These are phyloP conservation scores for Sclerotinia sclerotiorum DNA, from an alignment of 2,329 filamentous ascomycete genomes.

Conservation along the genomic window DNA sequence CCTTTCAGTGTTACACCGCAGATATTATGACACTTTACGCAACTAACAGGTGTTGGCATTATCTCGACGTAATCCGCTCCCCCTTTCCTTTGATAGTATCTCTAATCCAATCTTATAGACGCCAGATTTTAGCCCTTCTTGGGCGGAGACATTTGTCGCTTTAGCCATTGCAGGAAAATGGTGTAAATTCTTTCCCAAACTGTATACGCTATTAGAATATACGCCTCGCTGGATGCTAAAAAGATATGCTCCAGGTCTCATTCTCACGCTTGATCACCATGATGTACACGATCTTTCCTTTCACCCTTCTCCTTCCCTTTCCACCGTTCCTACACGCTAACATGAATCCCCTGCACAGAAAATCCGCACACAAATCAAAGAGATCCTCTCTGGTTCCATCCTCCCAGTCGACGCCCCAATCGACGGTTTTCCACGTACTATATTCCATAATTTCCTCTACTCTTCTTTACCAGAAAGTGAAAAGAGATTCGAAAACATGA, in stretches of 20 bases:
- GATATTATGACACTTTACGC: constrained; percentile 32
- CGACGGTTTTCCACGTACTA: constrained; percentile 22
- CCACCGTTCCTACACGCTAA: background rate
- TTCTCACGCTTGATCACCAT: background rate
- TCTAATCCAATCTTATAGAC: background rate
- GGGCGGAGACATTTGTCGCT: constrained; percentile 18
- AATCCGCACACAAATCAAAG: constrained; percentile 10
- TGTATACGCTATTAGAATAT: background rate
- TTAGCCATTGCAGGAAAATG: background rate
- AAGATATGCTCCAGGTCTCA: background rate
- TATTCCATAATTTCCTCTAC: constrained; percentile 30
- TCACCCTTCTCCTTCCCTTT: too few relatives aligned
- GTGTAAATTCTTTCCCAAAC: background rate
- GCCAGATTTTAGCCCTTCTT: constrained; percentile 30
- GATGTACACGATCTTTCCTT: background rate
- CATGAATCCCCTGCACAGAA: constrained; percentile 14
- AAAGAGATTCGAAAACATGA: constrained; percentile 27
- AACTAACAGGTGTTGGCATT: constrained; percentile 10
- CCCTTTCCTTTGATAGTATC: background rate
- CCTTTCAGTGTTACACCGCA: constrained; percentile 30
- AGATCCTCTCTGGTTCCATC: constrained; percentile 6
- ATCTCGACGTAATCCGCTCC: background rate
- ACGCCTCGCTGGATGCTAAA: background rate
- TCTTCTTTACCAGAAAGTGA: constrained; percentile 29
- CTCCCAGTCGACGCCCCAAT: constrained; percentile 17